Percentiles rank a stretch among this genome's conserved stretches.
phyloP scores from a whole-genome alignment of 2,329 filamentous ascomycete species.

The Cordyceps farinosa region DNA sequence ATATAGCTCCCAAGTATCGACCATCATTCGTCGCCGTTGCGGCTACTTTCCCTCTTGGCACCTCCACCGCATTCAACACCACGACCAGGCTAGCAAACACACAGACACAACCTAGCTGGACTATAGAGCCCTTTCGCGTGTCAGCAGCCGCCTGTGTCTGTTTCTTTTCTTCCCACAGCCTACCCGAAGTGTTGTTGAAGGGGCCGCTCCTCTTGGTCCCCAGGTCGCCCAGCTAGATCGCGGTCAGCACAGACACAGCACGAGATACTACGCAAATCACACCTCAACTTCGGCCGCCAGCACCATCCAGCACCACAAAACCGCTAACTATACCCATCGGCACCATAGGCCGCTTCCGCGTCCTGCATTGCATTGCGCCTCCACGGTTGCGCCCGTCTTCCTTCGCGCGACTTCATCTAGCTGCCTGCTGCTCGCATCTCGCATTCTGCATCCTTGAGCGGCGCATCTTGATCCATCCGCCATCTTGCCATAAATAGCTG shows the following conservation, averaged over 20 bases:
- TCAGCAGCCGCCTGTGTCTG: not conserved
- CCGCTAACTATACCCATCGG: not conserved
- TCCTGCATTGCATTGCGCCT: slow-evolving; percentile 9
- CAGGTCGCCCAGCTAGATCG: not conserved
- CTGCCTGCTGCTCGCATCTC: slow-evolving; percentile 3
- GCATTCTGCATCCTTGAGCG: slow-evolving; percentile 10
- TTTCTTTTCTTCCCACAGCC: not conserved
- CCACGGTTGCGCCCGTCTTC: not conserved
- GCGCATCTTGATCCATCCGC: slow-evolving; percentile 13
- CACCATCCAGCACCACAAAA: not conserved
- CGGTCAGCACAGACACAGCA: slow-evolving; percentile 6
- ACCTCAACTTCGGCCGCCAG: not conserved
- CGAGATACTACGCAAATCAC: not conserved
- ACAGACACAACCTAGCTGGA: not conserved
- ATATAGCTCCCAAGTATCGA: not conserved
- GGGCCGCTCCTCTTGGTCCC: not conserved
- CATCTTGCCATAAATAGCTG: slow-evolving; percentile 1
- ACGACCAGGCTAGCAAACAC: slow-evolving; percentile 6
- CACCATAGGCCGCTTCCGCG: slow-evolving; percentile 4
- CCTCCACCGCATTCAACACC: not conserved
- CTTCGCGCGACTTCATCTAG: not conserved
- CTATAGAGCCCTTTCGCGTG: not conserved
- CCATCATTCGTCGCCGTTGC: not conserved
- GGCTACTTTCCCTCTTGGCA: not conserved
- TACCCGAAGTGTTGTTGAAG: not conserved